These are phyloP conservation scores for Globisporangium irregulare DNA, from an alignment of 352 stramenopile genomes.

Conservation along the genomic window DNA sequence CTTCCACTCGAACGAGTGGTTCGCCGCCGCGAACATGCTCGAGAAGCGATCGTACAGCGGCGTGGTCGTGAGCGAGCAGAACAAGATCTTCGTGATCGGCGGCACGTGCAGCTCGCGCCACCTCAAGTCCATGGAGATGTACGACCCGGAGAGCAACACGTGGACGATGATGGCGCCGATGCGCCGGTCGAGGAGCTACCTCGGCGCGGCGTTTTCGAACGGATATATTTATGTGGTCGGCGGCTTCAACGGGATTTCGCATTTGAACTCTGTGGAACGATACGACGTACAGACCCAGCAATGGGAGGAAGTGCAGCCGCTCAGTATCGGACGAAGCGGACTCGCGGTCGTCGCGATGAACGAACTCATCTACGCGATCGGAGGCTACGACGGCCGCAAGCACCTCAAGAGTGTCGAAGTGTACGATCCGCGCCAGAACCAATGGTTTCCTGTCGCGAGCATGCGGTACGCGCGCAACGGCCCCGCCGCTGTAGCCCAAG, in stretches of 20 bases:
- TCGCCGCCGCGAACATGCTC: slow-evolving; percentile 44
- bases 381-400: slow-evolving; percentile 60
- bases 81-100: slow-evolving; percentile 59
- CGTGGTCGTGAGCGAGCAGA: slow-evolving; percentile 40
- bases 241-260: slow-evolving; percentile 66
- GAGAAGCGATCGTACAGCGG: slow-evolving; percentile 63
- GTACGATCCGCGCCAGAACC: slow-evolving; percentile 43
- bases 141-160: slow-evolving; percentile 45
- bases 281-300: slow-evolving; percentile 40
- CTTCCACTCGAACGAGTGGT: slow-evolving; percentile 61
- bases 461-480: slow-evolving; percentile 71
- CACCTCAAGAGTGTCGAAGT: slow-evolving; percentile 69
- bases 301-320: slow-evolving; percentile 53
- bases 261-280: slow-evolving; percentile 53
- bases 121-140: slow-evolving; percentile 57
- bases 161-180: slow-evolving; percentile 59
- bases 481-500: slow-evolving; percentile 44
- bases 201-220: slow-evolving; percentile 44
- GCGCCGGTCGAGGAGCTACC: slow-evolving; percentile 55
- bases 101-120: slow-evolving; percentile 56
- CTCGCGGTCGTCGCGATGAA: slow-evolving; percentile 49
- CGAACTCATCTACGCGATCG: slow-evolving; percentile 56
- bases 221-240: slow-evolving; percentile 63
- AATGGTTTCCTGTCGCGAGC: slow-evolving; percentile 38
- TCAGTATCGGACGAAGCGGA: slow-evolving; percentile 54